Conservation (phyloP, 345 rosid genomes). For the Cardamine occulta region DNA sequence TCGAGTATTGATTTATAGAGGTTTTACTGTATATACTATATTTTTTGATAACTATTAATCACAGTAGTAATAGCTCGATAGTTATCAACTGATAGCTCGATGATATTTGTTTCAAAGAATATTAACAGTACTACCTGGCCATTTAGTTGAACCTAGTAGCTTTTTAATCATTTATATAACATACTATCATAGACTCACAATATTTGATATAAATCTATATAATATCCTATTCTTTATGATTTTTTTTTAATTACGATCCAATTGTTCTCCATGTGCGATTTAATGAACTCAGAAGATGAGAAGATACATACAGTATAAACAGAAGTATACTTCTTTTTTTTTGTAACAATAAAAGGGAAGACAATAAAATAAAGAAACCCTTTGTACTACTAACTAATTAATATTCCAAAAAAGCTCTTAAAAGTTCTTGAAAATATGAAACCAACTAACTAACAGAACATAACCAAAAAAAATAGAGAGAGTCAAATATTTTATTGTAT, state of each 20-base stretch:
- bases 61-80: too few species aligned
- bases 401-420: neutral
- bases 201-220: neutral
- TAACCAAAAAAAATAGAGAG: neutral
- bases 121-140: too few species aligned
- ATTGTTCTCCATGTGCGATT: neutral
- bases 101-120: too few species aligned
- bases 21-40: too few species aligned
- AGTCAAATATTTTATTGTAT: neutral
- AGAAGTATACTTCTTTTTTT: neutral
- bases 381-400: neutral
- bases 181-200: neutral
- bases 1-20: too few species aligned
- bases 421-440: neutral
- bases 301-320: neutral
- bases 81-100: too few species aligned
- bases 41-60: too few species aligned
- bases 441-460: conserved; percentile 27
- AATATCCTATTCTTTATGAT: neutral
- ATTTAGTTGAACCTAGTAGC: too few species aligned
- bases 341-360: neutral
- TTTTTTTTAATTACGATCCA: neutral
- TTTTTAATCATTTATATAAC: neutral
- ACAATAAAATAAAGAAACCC: neutral
- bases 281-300: neutral